Base-by-base conservation (phyloP, 371 early-diverging fungal species). In the Blakeslea trispora region DNA sequence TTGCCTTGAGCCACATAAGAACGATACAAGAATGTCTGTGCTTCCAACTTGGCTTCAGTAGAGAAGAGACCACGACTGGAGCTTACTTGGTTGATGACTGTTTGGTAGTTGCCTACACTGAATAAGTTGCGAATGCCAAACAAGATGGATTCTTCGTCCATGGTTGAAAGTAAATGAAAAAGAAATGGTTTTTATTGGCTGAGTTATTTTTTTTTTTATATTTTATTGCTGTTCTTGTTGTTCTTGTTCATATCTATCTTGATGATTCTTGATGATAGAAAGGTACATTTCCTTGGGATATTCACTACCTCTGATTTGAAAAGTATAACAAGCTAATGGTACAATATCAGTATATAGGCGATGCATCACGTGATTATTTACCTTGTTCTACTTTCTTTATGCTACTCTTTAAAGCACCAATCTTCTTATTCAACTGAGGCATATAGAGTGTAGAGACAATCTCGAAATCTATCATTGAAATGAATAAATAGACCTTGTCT, bases 1-100 rank as follows among this genome's bases (percentile, higher is more conserved):
- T 84, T 75, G 61, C 81, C 81, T 65, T 86, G 89, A 35, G 85
- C 86, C 15, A 88, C 64, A 55, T 86, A 86, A 7, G 91, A 79
- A 46, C 91, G 84, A 60, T 87, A 79, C 42, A 87, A 62, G 35
- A 77, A 77, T 7, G 76, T 72, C 55, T 75, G 74, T 19, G 83
- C 82, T 61, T 85, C 85, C 15, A 77, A 34, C 51, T 77, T 75
- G 45, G 70, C 74, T 11, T 68, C 71, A 47, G 78, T 73, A 6
- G 84, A 71, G 15, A 67, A 61, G n/a, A 79, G 60, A 7, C 65
- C 61, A 13, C 63, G 63, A 21, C 61, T 51, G 23, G 84, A 76
- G 32, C 79, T 81, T 40, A 83, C 81, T 72, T 87, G 85, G 68
- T 88, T 88, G 59, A 91, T 82, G 11, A 86, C 85, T 40, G 79